Evolutionary conservation across 176 grass and related monocot genomes (phyloP).

Genomic region (Rhynchospora pubera): DNA sequence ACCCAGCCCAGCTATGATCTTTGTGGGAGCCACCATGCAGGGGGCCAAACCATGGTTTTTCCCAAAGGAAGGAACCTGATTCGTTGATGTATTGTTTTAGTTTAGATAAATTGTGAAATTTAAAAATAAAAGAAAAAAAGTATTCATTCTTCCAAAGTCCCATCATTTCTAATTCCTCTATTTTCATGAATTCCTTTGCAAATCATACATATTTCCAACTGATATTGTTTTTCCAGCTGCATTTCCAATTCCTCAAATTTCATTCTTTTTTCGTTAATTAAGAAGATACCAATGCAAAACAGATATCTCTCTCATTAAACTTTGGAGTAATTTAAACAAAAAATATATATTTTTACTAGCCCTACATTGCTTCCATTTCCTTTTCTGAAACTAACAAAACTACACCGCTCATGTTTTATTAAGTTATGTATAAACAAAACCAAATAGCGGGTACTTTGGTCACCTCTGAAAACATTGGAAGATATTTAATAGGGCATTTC

Average conservation of each 20-base stretch:
- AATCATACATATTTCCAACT: too few relatives aligned
- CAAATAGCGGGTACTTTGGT: not conserved
- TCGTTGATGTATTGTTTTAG: not conserved
- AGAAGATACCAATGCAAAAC: not conserved
- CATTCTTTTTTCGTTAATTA: not conserved
- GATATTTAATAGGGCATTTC: not conserved
- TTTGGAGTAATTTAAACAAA: not conserved
- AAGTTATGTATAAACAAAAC: not conserved
- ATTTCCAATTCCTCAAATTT: too few relatives aligned
- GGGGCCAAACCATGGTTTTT: conserved; percentile 64
- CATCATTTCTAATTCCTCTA: not conserved
- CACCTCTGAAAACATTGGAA: not conserved
- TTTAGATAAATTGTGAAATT: not conserved
- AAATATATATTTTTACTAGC: not conserved
- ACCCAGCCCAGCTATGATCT: conserved; percentile 91
- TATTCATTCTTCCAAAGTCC: not conserved
- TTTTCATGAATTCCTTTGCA: not conserved
- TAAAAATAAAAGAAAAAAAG: not conserved
- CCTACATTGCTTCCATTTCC: too few relatives aligned
- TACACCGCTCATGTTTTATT: not conserved
- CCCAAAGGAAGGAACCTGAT: conserved; percentile 69
- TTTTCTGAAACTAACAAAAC: too few relatives aligned
- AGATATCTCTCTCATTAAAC: not conserved
- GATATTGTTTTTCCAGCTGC: too few relatives aligned
- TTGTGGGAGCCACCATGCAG: conserved; percentile 97